Evolutionary conservation across 768 basidiomycete species (phyloP).

Genomic region (Candolleomyces efflorescens): DNA sequence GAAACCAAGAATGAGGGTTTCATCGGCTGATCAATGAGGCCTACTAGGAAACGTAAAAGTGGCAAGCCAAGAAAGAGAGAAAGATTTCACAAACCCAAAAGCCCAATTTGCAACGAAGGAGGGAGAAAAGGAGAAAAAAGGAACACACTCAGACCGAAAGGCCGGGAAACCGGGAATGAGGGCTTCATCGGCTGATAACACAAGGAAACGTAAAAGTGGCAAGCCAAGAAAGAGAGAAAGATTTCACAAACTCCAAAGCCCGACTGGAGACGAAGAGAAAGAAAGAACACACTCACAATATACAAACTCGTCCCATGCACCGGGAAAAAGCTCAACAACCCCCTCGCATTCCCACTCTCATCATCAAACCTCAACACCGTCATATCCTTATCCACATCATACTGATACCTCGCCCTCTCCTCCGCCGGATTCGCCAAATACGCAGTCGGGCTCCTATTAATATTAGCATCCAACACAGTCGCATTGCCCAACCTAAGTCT

Average conservation of each 20-base stretch:
- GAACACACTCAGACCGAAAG: no score
- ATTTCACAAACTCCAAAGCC: no score
- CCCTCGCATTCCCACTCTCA: conserved; percentile 49
- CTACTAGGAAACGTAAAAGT: no score
- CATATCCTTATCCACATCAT: conserved; percentile 73
- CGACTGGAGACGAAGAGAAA: not conserved
- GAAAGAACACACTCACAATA: conserved; percentile 37
- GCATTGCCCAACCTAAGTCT: conserved; percentile 63
- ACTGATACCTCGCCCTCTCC: conserved; percentile 63
- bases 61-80: no score
- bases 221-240: not conserved
- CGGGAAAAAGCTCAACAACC: conserved; percentile 70
- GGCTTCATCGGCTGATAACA: no score
- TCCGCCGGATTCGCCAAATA: conserved; percentile 72
- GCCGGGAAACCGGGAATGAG: no score
- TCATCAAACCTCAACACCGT: conserved; percentile 66
- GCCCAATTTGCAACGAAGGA: no score
- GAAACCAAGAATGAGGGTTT: no score
- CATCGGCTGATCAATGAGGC: no score
- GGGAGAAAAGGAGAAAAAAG: no score
- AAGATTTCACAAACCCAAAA: no score
- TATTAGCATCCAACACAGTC: conserved; percentile 63
- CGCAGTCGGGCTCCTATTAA: conserved; percentile 71
- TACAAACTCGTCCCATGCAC: conserved; percentile 83
- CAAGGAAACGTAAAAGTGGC: no score